Base-by-base conservation (phyloP, 345 rosid species). In the Populus pruinosa region DNA sequence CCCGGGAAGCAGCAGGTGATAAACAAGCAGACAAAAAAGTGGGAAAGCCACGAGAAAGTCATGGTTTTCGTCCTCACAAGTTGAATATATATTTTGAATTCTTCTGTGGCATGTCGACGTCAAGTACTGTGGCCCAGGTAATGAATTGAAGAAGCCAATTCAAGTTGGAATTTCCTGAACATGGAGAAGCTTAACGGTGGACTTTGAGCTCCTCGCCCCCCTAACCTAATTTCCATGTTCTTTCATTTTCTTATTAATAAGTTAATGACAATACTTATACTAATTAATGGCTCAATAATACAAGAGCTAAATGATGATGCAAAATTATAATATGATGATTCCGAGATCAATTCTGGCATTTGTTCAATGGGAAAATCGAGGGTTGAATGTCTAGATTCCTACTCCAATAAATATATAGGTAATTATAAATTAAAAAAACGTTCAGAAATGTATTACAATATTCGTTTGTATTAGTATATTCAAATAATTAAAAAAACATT, bases 31-130 rank as follows among this genome's bases (percentile, higher is more conserved):
- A 16, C 36, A 68, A 38, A 5, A 61, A 25, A 16, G 2, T 2
- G 59, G 29, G 23, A 56, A n/a, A 25, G 33, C 43, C 63, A 68
- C 43, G 47, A 31, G 13, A 47, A 44, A 70, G 13, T 27, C 59
- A 70, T 25, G 55, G 5, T 29, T 44, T 2, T 3, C 23, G 29
- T 25, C 63, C 27, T 59, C 12, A 13, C 17, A 11, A 29, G 59
- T 16, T 70, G 61, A 14, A 8, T 71, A 10, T 33, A 31, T 59
- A 38, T 72, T 35, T 73, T 73, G 68, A 73, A 47, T 70, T 70
- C 53, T 72, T 17, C 9, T 39, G 5, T 0, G 36, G 3, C 14
- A 6, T 39, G 43, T 73, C 76, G 25, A 59, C 68, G 67, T 73
- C 67, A 73, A 73, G 68, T 3, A 9, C 14, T 9, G 1, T 59